These are phyloP conservation scores for Vairimorpha ceranae DNA, from an alignment of 371 early-diverging fungal genomes.

Conservation along the genomic window DNA sequence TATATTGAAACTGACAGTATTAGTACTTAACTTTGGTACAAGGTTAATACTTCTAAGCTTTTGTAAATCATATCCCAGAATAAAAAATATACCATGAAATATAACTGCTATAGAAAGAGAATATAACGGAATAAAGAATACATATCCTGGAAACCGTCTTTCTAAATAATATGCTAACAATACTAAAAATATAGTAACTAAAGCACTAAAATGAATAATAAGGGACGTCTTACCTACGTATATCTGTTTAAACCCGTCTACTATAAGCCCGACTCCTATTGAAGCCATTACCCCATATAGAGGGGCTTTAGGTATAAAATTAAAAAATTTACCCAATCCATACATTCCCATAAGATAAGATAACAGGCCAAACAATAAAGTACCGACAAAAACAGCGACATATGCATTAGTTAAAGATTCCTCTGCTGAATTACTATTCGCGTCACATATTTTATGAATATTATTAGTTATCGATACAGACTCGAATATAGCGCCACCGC, in stretches of 20 bases:
- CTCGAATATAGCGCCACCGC: constrained; percentile 30
- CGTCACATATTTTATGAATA: constrained; percentile 13
- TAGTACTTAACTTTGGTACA: not conserved
- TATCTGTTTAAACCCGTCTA: constrained; percentile 4
- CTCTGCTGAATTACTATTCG: not conserved
- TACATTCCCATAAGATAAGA: constrained; percentile 10
- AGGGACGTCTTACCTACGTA: not conserved
- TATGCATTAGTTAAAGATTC: constrained; percentile 12
- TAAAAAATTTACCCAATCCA: constrained; percentile 21
- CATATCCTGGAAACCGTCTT: constrained; percentile 7
- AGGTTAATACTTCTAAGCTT: not conserved
- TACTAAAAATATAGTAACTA: not conserved
- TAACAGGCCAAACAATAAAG: constrained; percentile 23
- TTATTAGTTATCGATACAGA: constrained; percentile 5
- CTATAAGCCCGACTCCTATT: constrained; percentile 24
- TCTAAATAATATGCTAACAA: constrained; percentile 3
- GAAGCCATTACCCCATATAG: constrained; percentile 38
- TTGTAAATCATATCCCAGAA: not conserved
- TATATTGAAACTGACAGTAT: not conserved
- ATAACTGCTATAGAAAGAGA: not conserved
- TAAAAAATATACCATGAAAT: constrained; percentile 18
- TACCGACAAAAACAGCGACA: constrained; percentile 19
- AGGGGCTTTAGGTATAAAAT: constrained; percentile 29
- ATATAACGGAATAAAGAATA: constrained; percentile 28
- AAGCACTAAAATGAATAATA: not conserved